Conservation (phyloP, 1,139 yeast genomes). For the Yamadazyma sp. region DNA sequence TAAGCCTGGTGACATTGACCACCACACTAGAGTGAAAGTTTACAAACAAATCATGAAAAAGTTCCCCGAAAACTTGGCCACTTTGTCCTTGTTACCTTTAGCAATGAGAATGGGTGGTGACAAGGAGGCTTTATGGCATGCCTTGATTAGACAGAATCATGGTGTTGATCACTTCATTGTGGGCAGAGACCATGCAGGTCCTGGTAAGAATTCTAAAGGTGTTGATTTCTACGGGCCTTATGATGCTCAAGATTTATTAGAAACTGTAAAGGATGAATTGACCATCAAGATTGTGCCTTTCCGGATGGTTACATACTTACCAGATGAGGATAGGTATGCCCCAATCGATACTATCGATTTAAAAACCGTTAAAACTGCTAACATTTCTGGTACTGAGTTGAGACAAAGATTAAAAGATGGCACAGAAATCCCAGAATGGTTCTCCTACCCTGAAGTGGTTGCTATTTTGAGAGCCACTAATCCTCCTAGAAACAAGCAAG, state of each 20-base stretch:
- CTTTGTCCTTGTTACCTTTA: slow-evolving; percentile 81
- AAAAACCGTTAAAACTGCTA: slow-evolving; percentile 75
- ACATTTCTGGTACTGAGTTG: slow-evolving; percentile 93
- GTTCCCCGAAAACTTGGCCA: slow-evolving; percentile 92
- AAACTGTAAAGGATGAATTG: slow-evolving; percentile 70
- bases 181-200: slow-evolving; percentile 98
- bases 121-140: slow-evolving; percentile 98
- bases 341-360: slow-evolving; percentile 88
- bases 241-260: slow-evolving; percentile 91
- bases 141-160: slow-evolving; percentile 91
- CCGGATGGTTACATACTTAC: slow-evolving; percentile 94
- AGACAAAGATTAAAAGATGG: slow-evolving; percentile 88
- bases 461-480: slow-evolving; percentile 86
- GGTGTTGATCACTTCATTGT: slow-evolving; percentile 98
- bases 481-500: slow-evolving; percentile 89
- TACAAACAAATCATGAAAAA: slow-evolving; percentile 89
- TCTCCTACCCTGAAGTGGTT: slow-evolving; percentile 95
- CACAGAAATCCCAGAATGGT: slow-evolving; percentile 91
- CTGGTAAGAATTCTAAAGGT: slow-evolving; percentile 91
- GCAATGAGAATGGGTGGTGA: slow-evolving; percentile 99
- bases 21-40: slow-evolving; percentile 94
- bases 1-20: slow-evolving; percentile 97
- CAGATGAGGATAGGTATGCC: slow-evolving; percentile 92
- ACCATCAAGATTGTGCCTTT: slow-evolving; percentile 87
- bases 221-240: slow-evolving; percentile 96